A percentile compares a stretch with the other conserved stretches of the same genome.
phyloP scores from a whole-genome alignment of 2,329 filamentous ascomycete genomes.

The Oidium heveae region DNA sequence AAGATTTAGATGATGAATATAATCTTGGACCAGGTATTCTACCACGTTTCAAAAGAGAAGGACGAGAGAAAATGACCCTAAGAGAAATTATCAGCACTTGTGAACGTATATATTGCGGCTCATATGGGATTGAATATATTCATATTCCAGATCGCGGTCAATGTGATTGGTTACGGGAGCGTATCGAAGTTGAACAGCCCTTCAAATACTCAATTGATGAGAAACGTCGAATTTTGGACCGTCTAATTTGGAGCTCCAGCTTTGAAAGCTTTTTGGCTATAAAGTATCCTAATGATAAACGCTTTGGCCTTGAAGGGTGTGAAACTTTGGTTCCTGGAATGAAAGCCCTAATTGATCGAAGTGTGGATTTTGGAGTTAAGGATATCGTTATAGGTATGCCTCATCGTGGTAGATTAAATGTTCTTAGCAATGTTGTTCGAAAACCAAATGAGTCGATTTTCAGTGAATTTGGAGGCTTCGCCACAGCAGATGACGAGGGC shows the following conservation, averaged over 20 bases:
- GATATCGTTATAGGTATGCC: constrained; percentile 99
- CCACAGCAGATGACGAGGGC: constrained; percentile 76
- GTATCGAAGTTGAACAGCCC: constrained; percentile 75
- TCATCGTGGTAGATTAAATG: constrained; percentile 91
- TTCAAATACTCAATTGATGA: constrained; percentile 97
- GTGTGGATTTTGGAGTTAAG: constrained; percentile 94
- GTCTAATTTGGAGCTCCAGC: constrained; percentile 94
- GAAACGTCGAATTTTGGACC: constrained; percentile 91
- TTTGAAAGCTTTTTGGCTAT: constrained; percentile 90
- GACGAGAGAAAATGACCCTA: constrained; percentile 84
- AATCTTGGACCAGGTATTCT: constrained; percentile 82
- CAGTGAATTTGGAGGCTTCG: constrained; percentile 80
- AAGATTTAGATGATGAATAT: constrained; percentile 82
- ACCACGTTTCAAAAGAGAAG: constrained; percentile 72
- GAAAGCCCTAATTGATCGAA: constrained; percentile 96
- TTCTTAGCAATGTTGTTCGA: constrained; percentile 91
- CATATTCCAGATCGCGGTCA: constrained; percentile 94
- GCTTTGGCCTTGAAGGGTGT: constrained; percentile 92
- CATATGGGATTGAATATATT: constrained; percentile 96
- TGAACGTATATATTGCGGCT: constrained; percentile 88
- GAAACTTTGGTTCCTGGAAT: constrained; percentile 94
- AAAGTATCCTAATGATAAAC: constrained; percentile 98
- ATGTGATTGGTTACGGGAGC: constrained; percentile 94
- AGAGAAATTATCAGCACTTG: constrained; percentile 83
- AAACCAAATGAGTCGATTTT: constrained; percentile 99